Evolutionary conservation across 139 green algal species (phyloP), one percentile per base, ranked within the genome.

Genomic region (Chlorella sp.): DNA sequence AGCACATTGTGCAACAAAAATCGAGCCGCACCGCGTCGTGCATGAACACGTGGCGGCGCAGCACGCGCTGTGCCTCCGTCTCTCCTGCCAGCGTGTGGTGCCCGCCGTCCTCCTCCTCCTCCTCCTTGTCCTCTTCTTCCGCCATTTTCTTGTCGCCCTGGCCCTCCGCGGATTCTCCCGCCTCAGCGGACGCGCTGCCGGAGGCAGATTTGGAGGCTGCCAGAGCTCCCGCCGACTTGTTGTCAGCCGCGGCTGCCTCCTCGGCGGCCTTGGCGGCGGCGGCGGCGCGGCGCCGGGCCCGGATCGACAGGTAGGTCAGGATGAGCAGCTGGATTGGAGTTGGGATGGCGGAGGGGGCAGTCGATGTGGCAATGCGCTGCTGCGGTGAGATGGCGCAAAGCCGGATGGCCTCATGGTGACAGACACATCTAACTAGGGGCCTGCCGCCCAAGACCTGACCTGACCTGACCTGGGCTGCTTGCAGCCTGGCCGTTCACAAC

Each of bases 41-140:
- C 43, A 88, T 32, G 76, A 92, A 92, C 16, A 92, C 81, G 40
- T 51, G 46, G 5, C 80, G 80, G 44, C 88, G 85, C 73, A 88
- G 79, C 14, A 51, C 56, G 17, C 68, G 44, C 69, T 86, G 80
- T 11, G 13, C 11, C 38, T 54, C 58, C 38, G 56, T 73, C 77
- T 83, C 77, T 22, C 56, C 43, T 0, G 36, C 56, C 54, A 58
- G 30, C 43, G 48, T 43, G 22, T 30, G 41, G 40, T 76, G 70
- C 70, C 32, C 70, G 24, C 70, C 70, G 7, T 54, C 70, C 6
- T 76, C 40, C 24, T 36, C 40, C 6, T 76, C 70, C 2, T 26
- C 70, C 1, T 76, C 70, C n/a, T 43, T 16, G n/a, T n/a, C n/a
- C 36, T 54, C 70, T 14, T 17, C 44, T 16, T n/a, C 44, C 32